These are phyloP conservation scores for Ophiostoma sp. DNA, from an alignment of 2,329 filamentous ascomycete species.

Conservation along the genomic window DNA sequence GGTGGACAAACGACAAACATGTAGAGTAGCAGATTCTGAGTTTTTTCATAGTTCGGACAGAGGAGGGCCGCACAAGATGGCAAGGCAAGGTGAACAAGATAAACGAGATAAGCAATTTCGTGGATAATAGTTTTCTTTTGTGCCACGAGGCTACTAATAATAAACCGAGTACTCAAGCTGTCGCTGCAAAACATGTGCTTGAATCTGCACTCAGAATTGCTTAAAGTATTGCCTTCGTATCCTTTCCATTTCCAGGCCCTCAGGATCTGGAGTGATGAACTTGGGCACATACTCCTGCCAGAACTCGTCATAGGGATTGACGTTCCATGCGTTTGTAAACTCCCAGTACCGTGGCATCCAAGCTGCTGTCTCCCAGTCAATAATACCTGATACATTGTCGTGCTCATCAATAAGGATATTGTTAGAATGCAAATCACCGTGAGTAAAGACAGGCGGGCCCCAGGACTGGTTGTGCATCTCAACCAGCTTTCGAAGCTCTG, in stretches of 20 bases:
- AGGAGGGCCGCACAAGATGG: too few relatives aligned
- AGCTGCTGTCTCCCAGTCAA: conserved; percentile 21
- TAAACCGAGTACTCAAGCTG: too few relatives aligned
- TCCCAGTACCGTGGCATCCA: conserved; percentile 24
- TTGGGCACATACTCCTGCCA: conserved; percentile 19
- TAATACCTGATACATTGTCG: conserved; percentile 18
- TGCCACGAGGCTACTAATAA: too few relatives aligned
- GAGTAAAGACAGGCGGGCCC: conserved; percentile 17
- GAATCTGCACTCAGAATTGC: neutral
- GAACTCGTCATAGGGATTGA: conserved; percentile 18
- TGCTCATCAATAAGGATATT: conserved; percentile 22
- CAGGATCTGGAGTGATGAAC: neutral
- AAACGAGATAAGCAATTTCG: too few relatives aligned
- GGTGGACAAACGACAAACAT: too few relatives aligned
- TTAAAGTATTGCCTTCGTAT: neutral
- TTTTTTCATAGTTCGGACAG: too few relatives aligned
- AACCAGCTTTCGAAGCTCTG: conserved; percentile 8
- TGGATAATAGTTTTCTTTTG: too few relatives aligned
- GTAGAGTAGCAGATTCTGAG: too few relatives aligned
- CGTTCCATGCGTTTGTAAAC: conserved; percentile 21
- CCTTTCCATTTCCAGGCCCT: neutral
- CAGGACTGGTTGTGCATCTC: neutral
- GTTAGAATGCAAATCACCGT: conserved; percentile 20
- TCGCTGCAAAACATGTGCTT: too few relatives aligned
- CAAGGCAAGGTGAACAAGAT: too few relatives aligned